Evolutionary conservation across 495 filamentous ascomycete species (phyloP).

Genomic region (Podospora fimiseda): DNA sequence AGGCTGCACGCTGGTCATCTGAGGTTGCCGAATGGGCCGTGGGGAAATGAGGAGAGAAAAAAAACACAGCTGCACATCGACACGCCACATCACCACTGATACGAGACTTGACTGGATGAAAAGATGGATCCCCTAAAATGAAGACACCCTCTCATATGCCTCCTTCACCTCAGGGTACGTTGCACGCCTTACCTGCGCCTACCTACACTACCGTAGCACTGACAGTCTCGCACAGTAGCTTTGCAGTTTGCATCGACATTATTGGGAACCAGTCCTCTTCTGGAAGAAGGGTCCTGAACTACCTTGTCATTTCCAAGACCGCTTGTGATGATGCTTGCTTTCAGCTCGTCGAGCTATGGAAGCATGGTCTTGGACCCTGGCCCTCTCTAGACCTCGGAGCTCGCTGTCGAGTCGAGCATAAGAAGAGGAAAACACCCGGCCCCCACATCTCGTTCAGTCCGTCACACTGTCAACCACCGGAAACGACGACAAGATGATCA

Average conservation of each 20-base stretch:
- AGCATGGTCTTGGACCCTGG: no score
- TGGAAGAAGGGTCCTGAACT: no score
- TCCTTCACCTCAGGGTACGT: background rate
- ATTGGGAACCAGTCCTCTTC: no score
- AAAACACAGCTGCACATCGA: background rate
- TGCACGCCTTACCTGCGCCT: background rate
- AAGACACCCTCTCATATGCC: background rate
- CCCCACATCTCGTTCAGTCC: background rate
- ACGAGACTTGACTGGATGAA: background rate
- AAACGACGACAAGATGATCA: conserved; percentile 13
- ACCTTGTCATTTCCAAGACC: background rate
- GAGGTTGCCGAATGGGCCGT: background rate
- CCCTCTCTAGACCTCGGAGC: no score
- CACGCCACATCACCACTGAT: background rate
- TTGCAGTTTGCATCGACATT: no score
- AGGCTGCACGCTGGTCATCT: no score
- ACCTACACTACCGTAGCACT: no score
- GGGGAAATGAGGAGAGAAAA: background rate
- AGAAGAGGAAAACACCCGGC: background rate
- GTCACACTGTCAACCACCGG: background rate
- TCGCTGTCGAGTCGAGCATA: no score
- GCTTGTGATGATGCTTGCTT: background rate
- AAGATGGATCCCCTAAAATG: background rate
- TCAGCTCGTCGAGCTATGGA: background rate
- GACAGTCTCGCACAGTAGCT: no score